Evolutionary conservation across 1,139 yeast genomes (phyloP).

Genomic region (Schwanniomyces etchellsii): DNA sequence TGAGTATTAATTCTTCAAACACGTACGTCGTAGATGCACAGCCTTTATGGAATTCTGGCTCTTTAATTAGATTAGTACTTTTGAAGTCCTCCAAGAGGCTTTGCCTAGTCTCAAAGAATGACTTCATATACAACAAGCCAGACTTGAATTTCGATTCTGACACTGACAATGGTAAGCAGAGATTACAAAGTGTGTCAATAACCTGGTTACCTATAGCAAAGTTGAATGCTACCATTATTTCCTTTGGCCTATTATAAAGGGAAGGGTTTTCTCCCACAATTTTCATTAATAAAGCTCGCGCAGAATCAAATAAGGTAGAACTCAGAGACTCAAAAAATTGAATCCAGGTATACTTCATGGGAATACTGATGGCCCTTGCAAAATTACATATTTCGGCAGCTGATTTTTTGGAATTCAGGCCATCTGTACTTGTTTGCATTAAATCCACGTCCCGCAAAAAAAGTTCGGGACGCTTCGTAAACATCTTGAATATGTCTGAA

Average conservation of each 20-base stretch:
- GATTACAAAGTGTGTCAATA: conserved; percentile 31
- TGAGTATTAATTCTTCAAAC: conserved; percentile 42
- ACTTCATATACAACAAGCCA: conserved; percentile 31
- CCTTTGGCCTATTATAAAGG: conserved; percentile 15
- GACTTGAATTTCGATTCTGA: conserved; percentile 35
- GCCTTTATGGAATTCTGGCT: conserved; percentile 9
- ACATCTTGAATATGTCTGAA: conserved; percentile 31
- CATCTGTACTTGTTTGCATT: too few species aligned
- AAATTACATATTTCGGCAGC: conserved; percentile 13
- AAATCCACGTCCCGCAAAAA: too few species aligned
- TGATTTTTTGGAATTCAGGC: too few species aligned
- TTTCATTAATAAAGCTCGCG: conserved; percentile 28
- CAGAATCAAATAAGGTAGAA: conserved; percentile 27
- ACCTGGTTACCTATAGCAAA: conserved; percentile 28
- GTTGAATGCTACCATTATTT: conserved; percentile 22
- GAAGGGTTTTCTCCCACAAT: conserved; percentile 18
- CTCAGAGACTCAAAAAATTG: conserved; percentile 16
- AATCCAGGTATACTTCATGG: conserved; percentile 30
- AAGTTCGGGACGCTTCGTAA: conserved; percentile 27
- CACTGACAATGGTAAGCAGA: conserved; percentile 29
- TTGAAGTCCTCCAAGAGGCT: conserved; percentile 14
- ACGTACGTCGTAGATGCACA: conserved; percentile 19
- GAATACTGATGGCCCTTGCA: conserved; percentile 23
- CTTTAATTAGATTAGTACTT: conserved; percentile 16
- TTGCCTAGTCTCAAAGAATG: conserved; percentile 21